phyloP scores from a whole-genome alignment of 1,139 yeast genomes.

The Lodderomyces beijingensis region DNA sequence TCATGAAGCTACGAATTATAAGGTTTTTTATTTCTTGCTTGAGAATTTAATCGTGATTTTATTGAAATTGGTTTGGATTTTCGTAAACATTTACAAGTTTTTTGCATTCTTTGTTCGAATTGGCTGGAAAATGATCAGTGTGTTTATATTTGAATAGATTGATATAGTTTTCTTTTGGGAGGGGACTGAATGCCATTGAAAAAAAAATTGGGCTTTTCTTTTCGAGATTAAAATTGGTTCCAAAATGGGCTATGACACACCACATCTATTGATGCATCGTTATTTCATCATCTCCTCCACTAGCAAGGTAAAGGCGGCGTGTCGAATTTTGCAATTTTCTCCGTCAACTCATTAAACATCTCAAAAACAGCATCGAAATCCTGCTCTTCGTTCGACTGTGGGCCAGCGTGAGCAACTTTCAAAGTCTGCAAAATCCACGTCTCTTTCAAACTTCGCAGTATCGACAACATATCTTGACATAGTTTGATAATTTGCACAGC shows the following conservation, averaged over 20 bases:
- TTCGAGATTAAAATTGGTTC: no score
- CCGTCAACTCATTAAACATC: conserved; percentile 41
- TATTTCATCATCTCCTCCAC: no score
- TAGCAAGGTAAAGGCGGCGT: not conserved
- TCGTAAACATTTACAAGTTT: conserved; percentile 53
- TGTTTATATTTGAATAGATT: conserved; percentile 10
- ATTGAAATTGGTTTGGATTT: conserved; percentile 68
- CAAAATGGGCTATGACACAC: no score
- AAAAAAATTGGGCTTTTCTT: no score
- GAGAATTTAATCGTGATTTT: conserved; percentile 53
- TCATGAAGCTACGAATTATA: conserved; percentile 25
- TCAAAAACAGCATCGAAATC: conserved; percentile 27
- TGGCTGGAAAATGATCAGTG: conserved; percentile 37
- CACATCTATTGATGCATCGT: no score
- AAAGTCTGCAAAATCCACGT: conserved; percentile 56
- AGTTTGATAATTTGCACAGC: conserved; percentile 48
- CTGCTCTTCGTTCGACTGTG: conserved; percentile 8
- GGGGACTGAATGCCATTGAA: no score
- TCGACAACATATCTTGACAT: conserved; percentile 48
- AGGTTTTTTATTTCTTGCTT: conserved; percentile 34
- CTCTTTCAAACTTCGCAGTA: conserved; percentile 49
- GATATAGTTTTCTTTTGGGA: no score
- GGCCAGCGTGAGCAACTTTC: conserved; percentile 20
- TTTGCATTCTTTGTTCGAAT: conserved; percentile 28
- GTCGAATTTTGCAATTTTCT: conserved; percentile 29